These are phyloP conservation scores for Penicillium lividum DNA, from an alignment of 495 filamentous ascomycete species.

Conservation along the genomic window DNA sequence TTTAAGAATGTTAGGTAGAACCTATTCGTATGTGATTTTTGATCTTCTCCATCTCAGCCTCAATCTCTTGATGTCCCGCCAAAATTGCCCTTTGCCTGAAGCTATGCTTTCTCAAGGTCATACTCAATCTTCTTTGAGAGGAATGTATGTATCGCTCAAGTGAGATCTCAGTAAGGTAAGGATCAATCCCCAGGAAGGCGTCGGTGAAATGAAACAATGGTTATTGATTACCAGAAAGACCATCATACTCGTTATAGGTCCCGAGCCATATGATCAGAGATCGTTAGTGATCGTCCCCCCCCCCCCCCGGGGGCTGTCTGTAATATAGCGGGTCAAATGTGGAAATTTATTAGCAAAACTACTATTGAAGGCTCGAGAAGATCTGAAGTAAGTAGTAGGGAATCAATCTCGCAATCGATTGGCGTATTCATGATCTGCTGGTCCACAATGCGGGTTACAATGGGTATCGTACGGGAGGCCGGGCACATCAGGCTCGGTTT, in stretches of 20 bases:
- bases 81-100: slow-evolving; percentile 21
- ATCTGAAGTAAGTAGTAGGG: too few species aligned
- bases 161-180: slow-evolving; percentile 34
- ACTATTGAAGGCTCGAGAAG: too few species aligned
- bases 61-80: slow-evolving; percentile 26
- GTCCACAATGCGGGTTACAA: too few species aligned
- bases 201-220: slow-evolving; percentile 45
- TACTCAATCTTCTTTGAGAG: slow-evolving; percentile 30
- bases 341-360: too few species aligned
- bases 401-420: too few species aligned
- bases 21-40: slow-evolving; percentile 39
- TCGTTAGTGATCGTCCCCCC: too few species aligned
- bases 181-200: slow-evolving; percentile 42
- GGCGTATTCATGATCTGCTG: too few species aligned
- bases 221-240: slow-evolving; percentile 45
- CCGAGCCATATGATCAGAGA: background rate
- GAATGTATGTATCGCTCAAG: slow-evolving; percentile 30
- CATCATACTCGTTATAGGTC: slow-evolving; percentile 42
- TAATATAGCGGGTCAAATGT: too few species aligned
- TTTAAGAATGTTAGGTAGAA: background rate
- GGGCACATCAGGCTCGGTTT: too few species aligned
- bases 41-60: slow-evolving; percentile 31
- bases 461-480: too few species aligned
- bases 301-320: too few species aligned
- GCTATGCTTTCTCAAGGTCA: slow-evolving; percentile 6